A percentile compares a stretch with the other conserved stretches of the same genome.
These are phyloP conservation scores for Piromyces sp. DNA, from an alignment of 192 early-diverging fungal species.

Conservation along the genomic window DNA sequence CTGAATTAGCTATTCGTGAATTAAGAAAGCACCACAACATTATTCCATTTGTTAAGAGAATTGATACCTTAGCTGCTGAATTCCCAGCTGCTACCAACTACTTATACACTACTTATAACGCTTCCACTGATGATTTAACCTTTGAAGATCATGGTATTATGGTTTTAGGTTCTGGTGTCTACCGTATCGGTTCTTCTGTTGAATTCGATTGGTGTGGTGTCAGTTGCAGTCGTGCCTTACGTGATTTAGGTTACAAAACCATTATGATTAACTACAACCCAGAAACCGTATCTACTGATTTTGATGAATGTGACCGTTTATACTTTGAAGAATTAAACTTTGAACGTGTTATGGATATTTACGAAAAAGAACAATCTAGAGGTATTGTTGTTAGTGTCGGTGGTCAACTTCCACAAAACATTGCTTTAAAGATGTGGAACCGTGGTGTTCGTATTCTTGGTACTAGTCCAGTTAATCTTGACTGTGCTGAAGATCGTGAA, in stretches of 20 bases:
- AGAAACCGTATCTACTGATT: slow-evolving; percentile 95
- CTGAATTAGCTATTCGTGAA: slow-evolving; percentile 45
- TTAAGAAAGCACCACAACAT: slow-evolving; percentile 55
- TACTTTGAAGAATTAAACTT: slow-evolving; percentile 93
- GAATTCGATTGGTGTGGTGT: slow-evolving; percentile 84
- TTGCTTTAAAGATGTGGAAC: slow-evolving; percentile 66
- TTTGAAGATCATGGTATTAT: slow-evolving; percentile 83
- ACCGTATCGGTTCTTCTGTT: slow-evolving; percentile 91
- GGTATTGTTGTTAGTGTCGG: slow-evolving; percentile 86
- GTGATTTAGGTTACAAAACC: slow-evolving; percentile 59
- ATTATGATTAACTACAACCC: slow-evolving; percentile 99
- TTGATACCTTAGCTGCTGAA: slow-evolving; percentile 90
- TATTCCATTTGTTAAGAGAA: slow-evolving; percentile 78
- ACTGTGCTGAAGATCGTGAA: slow-evolving; percentile 84
- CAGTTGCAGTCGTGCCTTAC: slow-evolving; percentile 54
- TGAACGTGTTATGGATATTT: slow-evolving; percentile 92
- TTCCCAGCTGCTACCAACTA: slow-evolving; percentile 94
- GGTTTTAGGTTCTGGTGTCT: slow-evolving; percentile 93
- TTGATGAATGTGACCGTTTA: slow-evolving; percentile 93
- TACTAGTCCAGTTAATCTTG: slow-evolving; percentile 77
- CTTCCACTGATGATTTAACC: slow-evolving; percentile 57
- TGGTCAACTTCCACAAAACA: slow-evolving; percentile 92
- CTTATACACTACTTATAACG: slow-evolving; percentile 97
- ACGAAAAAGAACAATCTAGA: slow-evolving; percentile 62
- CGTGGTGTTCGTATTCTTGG: slow-evolving; percentile 71